These are phyloP conservation scores for Exophiala viscosa DNA, from an alignment of 2,329 filamentous ascomycete genomes.

Conservation along the genomic window DNA sequence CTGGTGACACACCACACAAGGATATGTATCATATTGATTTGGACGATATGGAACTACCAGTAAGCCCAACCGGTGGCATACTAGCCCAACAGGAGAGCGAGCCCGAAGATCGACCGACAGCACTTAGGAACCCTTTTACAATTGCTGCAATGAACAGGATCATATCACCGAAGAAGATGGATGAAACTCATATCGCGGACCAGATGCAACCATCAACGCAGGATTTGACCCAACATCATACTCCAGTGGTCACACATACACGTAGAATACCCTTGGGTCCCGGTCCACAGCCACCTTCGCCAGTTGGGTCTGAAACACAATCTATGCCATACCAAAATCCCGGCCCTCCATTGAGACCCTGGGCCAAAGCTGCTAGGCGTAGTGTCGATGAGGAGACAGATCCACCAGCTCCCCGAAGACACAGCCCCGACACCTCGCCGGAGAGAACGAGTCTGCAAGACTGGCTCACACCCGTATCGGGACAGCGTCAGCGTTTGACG, in stretches of 20 bases:
- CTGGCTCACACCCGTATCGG: conserved; percentile 13
- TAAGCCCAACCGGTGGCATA: not conserved
- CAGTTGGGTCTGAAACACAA: conserved; percentile 1
- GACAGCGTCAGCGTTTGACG: not conserved
- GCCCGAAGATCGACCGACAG: not conserved
- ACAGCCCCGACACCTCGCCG: not conserved
- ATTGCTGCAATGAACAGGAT: conserved; percentile 34
- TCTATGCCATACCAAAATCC: conserved; percentile 17
- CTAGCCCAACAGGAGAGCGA: not conserved
- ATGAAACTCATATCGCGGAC: not conserved
- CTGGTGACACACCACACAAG: not conserved
- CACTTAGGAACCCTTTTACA: conserved; percentile 35
- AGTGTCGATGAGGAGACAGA: not conserved
- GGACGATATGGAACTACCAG: conserved; percentile 1
- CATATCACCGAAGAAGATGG: conserved; percentile 20
- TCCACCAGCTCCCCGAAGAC: not conserved
- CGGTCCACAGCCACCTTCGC: conserved; percentile 10
- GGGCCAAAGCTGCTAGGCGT: not conserved
- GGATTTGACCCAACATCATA: no score
- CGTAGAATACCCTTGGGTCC: conserved; percentile 1
- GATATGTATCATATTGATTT: conserved; percentile 2
- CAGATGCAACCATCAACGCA: no score
- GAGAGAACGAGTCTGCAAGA: conserved; percentile 4
- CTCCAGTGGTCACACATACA: not conserved
- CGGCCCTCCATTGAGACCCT: conserved; percentile 16